Percentiles rank a stretch among this genome's conserved stretches.
These are phyloP conservation scores for Cyphellophora europaea DNA, from an alignment of 2,329 filamentous ascomycete genomes.

Conservation along the genomic window DNA sequence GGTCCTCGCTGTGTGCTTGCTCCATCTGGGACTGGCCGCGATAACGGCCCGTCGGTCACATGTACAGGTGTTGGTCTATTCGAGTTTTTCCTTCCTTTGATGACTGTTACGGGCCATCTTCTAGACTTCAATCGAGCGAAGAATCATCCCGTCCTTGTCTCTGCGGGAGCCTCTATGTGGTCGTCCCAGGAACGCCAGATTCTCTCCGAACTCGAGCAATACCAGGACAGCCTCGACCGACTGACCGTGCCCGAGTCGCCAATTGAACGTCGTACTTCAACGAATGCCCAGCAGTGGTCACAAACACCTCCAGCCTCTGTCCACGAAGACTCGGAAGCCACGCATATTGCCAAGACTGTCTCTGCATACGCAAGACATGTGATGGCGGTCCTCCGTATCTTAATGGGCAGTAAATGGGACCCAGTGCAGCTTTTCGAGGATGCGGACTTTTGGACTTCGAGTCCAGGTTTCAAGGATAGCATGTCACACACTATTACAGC, in stretches of 20 bases:
- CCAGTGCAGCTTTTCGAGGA: slow-evolving; percentile 41
- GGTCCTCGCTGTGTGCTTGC: slow-evolving; percentile 27
- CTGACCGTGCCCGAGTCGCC: slow-evolving; percentile 14
- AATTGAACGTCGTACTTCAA: not conserved
- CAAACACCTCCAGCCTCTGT: slow-evolving; percentile 6
- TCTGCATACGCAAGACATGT: slow-evolving; percentile 41
- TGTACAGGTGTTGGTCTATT: slow-evolving; percentile 38
- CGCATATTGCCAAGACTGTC: slow-evolving; percentile 30
- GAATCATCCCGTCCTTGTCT: slow-evolving; percentile 32
- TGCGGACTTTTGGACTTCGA: slow-evolving; percentile 40
- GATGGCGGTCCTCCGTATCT: slow-evolving; percentile 38
- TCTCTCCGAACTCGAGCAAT: slow-evolving; percentile 29
- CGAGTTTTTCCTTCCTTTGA: slow-evolving; percentile 42
- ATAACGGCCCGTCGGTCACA: slow-evolving; percentile 18
- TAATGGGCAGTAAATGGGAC: slow-evolving; percentile 42
- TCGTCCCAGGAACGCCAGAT: slow-evolving; percentile 23
- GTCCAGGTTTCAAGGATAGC: slow-evolving; percentile 35
- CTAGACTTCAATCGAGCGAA: slow-evolving; percentile 38
- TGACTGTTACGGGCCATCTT: slow-evolving; percentile 41
- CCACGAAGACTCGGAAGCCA: slow-evolving; percentile 17
- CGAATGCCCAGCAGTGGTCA: slow-evolving; percentile 1
- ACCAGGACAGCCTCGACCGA: slow-evolving; percentile 29
- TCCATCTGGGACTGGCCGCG: slow-evolving; percentile 10
- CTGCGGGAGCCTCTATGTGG: slow-evolving; percentile 24
- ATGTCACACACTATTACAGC: slow-evolving; percentile 40